A percentile compares a stretch with the other conserved stretches of the same genome.
Evolutionary conservation across 2,329 filamentous ascomycete genomes (phyloP).

Genomic region (Aspergillus pseudotamarii): DNA sequence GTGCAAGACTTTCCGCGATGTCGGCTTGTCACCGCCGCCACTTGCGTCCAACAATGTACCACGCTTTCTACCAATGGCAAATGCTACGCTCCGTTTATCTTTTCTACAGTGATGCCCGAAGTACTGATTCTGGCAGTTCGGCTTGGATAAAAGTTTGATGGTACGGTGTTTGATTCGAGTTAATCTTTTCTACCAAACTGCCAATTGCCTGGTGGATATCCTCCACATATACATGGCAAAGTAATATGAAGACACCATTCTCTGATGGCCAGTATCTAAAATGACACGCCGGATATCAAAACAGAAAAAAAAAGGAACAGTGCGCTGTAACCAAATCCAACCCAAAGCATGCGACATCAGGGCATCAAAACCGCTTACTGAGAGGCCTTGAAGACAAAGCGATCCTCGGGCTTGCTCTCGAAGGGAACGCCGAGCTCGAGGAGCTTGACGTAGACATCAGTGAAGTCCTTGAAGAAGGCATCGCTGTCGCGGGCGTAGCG

Average conservation of each 20-base stretch:
- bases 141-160: not conserved
- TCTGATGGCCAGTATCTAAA: slow-evolving; percentile 3
- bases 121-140: not conserved
- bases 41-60: not conserved
- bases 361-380: slow-evolving; percentile 31
- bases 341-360: slow-evolving; percentile 9
- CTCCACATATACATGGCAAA: not conserved
- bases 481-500: slow-evolving; percentile 91
- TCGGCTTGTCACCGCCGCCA: not conserved
- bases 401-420: slow-evolving; percentile 61
- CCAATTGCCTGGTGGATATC: not conserved
- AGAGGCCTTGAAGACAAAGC: slow-evolving; percentile 66
- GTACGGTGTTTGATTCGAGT: not conserved
- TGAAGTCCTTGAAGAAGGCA: slow-evolving; percentile 91
- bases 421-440: slow-evolving; percentile 97
- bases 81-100: not conserved
- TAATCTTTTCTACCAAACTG: not conserved
- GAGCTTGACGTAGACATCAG: slow-evolving; percentile 74
- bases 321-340: slow-evolving; percentile 18
- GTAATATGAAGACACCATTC: slow-evolving; percentile 7
- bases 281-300: slow-evolving; percentile 27
- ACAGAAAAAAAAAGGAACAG: slow-evolving; percentile 14
- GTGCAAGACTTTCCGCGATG: not conserved
- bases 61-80: not conserved
- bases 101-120: not conserved